Evolutionary conservation across 441 rosid species (phyloP).

Genomic region (Omphalea diandra): DNA sequence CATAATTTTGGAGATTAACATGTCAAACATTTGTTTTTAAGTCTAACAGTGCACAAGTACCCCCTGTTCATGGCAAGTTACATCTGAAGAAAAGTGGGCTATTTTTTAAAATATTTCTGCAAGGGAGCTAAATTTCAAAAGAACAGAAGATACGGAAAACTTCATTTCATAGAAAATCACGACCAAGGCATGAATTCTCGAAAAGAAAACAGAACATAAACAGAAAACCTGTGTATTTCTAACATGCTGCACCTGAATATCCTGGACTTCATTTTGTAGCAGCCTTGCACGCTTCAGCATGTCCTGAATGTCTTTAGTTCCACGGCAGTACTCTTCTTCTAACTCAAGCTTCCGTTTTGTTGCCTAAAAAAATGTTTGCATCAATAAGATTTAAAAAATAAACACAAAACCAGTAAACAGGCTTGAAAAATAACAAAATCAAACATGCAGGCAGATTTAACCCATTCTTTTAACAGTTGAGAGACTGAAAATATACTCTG

Average conservation of each 20-base stretch:
- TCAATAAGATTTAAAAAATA: not conserved
- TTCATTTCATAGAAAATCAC: constrained; percentile 5
- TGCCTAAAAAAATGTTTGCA: constrained; percentile 49
- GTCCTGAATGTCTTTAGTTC: constrained; percentile 38
- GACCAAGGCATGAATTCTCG: not conserved
- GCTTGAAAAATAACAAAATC: not conserved
- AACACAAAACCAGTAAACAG: not conserved
- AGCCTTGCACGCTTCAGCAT: constrained; percentile 43
- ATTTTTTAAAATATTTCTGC: not conserved
- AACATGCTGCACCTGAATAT: constrained; percentile 67
- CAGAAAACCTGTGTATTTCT: constrained; percentile 82
- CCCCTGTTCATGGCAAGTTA: not conserved
- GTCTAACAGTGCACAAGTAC: not conserved
- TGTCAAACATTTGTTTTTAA: not conserved
- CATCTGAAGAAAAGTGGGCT: not conserved
- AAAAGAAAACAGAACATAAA: constrained; percentile 4
- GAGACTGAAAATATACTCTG: not conserved
- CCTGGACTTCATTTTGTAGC: constrained; percentile 68
- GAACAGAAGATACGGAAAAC: not conserved
- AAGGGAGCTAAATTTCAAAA: not conserved
- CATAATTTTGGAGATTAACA: not conserved
- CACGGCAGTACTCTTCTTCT: constrained; percentile 51
- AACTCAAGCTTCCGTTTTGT: constrained; percentile 60
- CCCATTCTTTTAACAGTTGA: not conserved
- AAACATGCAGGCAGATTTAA: not conserved